Base-by-base conservation (phyloP, 2,329 filamentous ascomycete species). In the Claviceps sp. region DNA sequence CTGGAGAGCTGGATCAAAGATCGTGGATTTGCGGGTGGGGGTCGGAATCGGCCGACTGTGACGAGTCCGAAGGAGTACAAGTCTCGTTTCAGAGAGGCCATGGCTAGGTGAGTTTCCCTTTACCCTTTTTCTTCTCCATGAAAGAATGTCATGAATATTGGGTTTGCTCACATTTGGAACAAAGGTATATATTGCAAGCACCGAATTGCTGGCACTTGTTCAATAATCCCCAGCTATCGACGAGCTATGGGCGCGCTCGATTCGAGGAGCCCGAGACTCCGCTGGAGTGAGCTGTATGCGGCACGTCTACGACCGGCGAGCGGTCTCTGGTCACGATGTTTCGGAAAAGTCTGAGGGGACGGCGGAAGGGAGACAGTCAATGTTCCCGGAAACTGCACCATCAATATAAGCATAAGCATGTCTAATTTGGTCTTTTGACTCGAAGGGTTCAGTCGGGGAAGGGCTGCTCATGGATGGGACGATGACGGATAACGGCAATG, bases 1-100 rank as follows among this genome's bases (percentile, higher is more conserved):
- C 79, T 98, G n/a, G 93, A 98, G 71, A 93, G 85, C 51, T 98
- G 93, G 93, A 96, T 98, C 77, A 98, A 98, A 69, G 90, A 97
- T 64, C 85, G 91, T 41, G 93, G 87, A 0, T 89, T 90, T 61
- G 85, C 80, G 0, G 82, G 83, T 5, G 82, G 84, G 53, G 83
- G 84, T 34, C 81, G 86, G 53, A 87, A 94, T 61, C 80, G 89
- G 56, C 94, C 94, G 8, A 98, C 93, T 0, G 93, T 98, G 49
- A 98, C 93, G 11, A 94, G 87, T 68, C 94, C 93, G 2, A 95
- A 93, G 70, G 93, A 98, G 70, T 98, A 98, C 67, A 94, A 96
- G 68, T 90, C 87, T 59, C 82, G 93, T 5, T 98, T 98, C 72
- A 74, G 93, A 58, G 91, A 96, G 69, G 90, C 90, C 13, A 98